Percentiles rank a stretch among this genome's conserved stretches.
Conservation (phyloP, 2,329 filamentous ascomycete species). For the Alternaria sp. region DNA sequence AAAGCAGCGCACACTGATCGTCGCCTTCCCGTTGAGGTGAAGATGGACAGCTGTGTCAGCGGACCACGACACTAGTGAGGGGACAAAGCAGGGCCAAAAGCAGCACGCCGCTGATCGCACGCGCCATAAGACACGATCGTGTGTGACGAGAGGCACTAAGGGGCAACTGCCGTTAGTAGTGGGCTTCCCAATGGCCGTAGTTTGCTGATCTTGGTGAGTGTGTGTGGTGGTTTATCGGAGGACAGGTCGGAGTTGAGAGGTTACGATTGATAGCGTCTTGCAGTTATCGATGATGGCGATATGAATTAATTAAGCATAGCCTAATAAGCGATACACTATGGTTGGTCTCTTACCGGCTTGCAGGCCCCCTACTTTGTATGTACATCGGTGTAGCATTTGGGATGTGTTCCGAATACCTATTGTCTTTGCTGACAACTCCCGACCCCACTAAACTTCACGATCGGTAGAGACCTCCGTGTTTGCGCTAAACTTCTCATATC, state of each 20-base stretch:
- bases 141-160: not conserved
- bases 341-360: not conserved
- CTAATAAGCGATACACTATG: not conserved
- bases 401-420: not conserved
- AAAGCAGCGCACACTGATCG: constrained; percentile 10
- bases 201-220: constrained; percentile 6
- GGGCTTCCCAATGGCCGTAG: not conserved
- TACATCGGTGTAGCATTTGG: not conserved
- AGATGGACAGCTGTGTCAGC: constrained; percentile 8
- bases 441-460: not conserved
- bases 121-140: not conserved
- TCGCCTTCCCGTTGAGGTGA: constrained; percentile 8
- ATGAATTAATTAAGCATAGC: not conserved
- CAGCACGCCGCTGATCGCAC: constrained; percentile 8
- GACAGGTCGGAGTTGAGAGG: not conserved
- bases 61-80: constrained; percentile 2
- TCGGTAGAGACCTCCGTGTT: not conserved
- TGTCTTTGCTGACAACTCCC: constrained; percentile 1
- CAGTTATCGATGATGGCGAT: constrained; percentile 3
- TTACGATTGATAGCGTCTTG: not conserved
- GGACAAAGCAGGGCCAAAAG: constrained; percentile 3
- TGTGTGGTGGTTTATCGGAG: constrained; percentile 2
- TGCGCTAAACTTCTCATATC: not conserved
- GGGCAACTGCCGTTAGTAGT: constrained; percentile 7
- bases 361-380: not conserved